These are phyloP conservation scores for Amanita pallidorosea DNA, from an alignment of 768 basidiomycete genomes.

Conservation along the genomic window DNA sequence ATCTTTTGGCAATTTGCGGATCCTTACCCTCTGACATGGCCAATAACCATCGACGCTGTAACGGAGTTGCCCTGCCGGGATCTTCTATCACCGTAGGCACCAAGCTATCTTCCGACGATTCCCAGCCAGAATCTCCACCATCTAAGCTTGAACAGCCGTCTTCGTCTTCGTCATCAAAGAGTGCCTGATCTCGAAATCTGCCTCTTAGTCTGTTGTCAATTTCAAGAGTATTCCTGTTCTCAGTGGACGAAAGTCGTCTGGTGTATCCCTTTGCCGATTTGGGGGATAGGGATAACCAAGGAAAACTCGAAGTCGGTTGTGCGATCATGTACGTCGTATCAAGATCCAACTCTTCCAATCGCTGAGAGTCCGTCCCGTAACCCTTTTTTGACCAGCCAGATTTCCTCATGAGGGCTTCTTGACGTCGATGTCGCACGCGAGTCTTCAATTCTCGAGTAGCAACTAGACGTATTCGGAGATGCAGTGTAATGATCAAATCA, in stretches of 20 bases:
- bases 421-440: slow-evolving; percentile 41
- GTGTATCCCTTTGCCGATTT: slow-evolving; percentile 37
- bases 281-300: slow-evolving; percentile 48
- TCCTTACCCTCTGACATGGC: slow-evolving; percentile 86
- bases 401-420: slow-evolving; percentile 22
- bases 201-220: neutral
- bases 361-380: slow-evolving; percentile 5
- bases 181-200: slow-evolving; percentile 14
- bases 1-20: slow-evolving; percentile 53
- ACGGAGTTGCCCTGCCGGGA: slow-evolving; percentile 70
- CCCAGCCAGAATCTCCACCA: slow-evolving; percentile 32
- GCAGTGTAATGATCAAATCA: slow-evolving; percentile 76
- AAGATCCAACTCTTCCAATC: slow-evolving; percentile 5
- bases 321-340: slow-evolving; percentile 4
- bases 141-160: slow-evolving; percentile 30
- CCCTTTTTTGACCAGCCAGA: slow-evolving; percentile 7
- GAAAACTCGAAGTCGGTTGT: slow-evolving; percentile 14
- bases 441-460: slow-evolving; percentile 70
- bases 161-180: slow-evolving; percentile 14
- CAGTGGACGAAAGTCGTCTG: slow-evolving; percentile 33
- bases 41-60: slow-evolving; percentile 77
- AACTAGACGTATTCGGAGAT: slow-evolving; percentile 76
- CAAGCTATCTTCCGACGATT: slow-evolving; percentile 35
- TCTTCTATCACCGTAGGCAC: slow-evolving; percentile 66
- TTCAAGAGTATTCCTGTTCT: slow-evolving; percentile 28